Evolutionary conservation across 352 stramenopile genomes (phyloP).

Genomic region (Pythium folliculosum): DNA sequence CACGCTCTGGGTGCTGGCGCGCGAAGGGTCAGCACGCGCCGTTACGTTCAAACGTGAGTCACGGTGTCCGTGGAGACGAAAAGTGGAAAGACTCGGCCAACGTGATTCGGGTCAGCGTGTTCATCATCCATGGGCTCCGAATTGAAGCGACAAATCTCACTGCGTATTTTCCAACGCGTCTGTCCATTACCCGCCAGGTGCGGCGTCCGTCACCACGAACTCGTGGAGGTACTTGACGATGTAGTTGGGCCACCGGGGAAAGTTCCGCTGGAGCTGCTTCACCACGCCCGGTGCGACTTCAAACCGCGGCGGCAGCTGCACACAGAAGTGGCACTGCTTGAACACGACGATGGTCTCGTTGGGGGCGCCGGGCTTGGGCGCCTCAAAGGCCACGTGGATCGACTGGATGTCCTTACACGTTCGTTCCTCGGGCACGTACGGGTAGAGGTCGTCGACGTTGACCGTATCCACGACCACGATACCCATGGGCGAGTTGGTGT

Average conservation of each 20-base stretch:
- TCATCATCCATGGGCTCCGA: no score
- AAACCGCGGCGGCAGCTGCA: constrained; percentile 12
- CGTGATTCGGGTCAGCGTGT: no score
- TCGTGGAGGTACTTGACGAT: constrained; percentile 16
- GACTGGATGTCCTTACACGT: constrained; percentile 15
- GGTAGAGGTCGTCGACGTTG: constrained; percentile 47
- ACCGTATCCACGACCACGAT: constrained; percentile 38
- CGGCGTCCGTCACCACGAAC: background rate
- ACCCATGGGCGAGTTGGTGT: constrained; percentile 24
- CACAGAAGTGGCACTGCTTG: constrained; percentile 5
- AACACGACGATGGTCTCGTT: no score
- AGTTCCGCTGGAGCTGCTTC: constrained; percentile 6
- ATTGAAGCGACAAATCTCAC: no score
- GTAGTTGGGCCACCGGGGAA: constrained; percentile 3
- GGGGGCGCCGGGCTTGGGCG: background rate
- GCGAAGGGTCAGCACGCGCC: no score
- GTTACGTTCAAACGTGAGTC: no score
- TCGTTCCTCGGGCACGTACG: constrained; percentile 34
- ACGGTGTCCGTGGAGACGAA: no score
- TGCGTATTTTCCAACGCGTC: no score
- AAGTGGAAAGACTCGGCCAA: no score
- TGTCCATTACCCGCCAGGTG: no score
- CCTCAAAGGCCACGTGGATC: constrained; percentile 1
- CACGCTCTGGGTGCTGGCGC: no score
- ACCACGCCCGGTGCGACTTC: background rate